phyloP scores from a whole-genome alignment of 2,329 filamentous ascomycete species.

The Colletotrichum gloeosporioides region DNA sequence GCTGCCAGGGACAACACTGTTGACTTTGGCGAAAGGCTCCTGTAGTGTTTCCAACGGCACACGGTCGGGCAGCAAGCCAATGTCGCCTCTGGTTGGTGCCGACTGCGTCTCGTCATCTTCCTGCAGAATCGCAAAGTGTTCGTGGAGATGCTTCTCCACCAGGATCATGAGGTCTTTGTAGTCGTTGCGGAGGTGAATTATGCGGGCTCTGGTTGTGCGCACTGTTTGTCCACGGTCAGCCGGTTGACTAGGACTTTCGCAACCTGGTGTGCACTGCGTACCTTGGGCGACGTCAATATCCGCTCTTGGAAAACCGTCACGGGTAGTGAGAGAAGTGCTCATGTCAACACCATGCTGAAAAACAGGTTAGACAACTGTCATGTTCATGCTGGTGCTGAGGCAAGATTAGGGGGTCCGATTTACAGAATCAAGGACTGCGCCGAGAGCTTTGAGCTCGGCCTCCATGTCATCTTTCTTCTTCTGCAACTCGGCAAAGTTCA shows the following conservation, averaged over 20 bases:
- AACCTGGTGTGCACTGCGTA: slow-evolving; percentile 36
- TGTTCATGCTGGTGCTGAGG: neutral
- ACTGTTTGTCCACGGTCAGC: slow-evolving; percentile 56
- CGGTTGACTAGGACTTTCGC: neutral
- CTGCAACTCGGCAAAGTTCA: slow-evolving; percentile 81
- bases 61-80: neutral
- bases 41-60: slow-evolving; percentile 39
- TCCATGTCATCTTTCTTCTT: slow-evolving; percentile 85
- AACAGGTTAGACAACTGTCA: neutral
- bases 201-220: slow-evolving; percentile 88
- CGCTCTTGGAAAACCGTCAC: slow-evolving; percentile 89
- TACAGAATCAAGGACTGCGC: slow-evolving; percentile 88
- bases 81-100: neutral
- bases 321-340: slow-evolving; percentile 85
- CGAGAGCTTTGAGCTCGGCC: slow-evolving; percentile 83
- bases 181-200: slow-evolving; percentile 90
- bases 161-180: slow-evolving; percentile 86
- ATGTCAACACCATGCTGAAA: slow-evolving; percentile 90
- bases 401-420: slow-evolving; percentile 14
- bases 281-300: slow-evolving; percentile 96
- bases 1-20: slow-evolving; percentile 77
- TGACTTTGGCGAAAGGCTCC: slow-evolving; percentile 84
- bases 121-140: slow-evolving; percentile 80
- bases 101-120: slow-evolving; percentile 46
- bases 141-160: slow-evolving; percentile 87